Percentiles rank a stretch among this genome's conserved stretches.
Conservation (phyloP, 805 yeast genomes). For the Saccharomycodes ludwigii region DNA sequence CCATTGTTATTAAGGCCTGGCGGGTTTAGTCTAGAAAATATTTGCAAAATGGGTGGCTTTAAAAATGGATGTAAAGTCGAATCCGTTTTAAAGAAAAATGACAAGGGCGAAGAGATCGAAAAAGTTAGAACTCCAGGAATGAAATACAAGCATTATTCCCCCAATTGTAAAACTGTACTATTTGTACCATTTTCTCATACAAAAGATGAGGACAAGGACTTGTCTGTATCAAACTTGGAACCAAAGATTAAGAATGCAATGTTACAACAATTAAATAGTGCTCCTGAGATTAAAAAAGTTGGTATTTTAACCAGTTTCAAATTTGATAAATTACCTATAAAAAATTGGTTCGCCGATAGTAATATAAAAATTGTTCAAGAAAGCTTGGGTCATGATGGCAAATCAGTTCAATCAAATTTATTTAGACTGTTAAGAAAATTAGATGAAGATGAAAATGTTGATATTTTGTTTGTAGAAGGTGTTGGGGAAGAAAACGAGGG, state of each 20-base stretch:
- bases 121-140: constrained; percentile 90
- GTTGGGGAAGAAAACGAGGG: constrained; percentile 69
- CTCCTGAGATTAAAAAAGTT: constrained; percentile 22
- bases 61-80: constrained; percentile 61
- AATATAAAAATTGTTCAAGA: constrained; percentile 9
- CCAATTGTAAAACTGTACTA: constrained; percentile 68
- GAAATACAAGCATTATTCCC: constrained; percentile 95
- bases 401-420: constrained; percentile 60
- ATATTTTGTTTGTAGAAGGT: constrained; percentile 74
- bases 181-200: constrained; percentile 42
- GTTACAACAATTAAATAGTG: constrained; percentile 5
- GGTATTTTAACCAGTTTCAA: constrained; percentile 40
- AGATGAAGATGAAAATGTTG: constrained; percentile 51
- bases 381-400: constrained; percentile 30
- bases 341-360: too few relatives aligned
- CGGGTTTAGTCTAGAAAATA: constrained; percentile 67
- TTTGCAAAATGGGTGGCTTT: constrained; percentile 38
- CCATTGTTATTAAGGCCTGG: constrained; percentile 92
- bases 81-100: constrained; percentile 23
- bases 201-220: constrained; percentile 23
- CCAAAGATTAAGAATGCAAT: constrained; percentile 12
- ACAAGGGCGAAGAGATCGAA: constrained; percentile 43
- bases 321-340: constrained; percentile 3
- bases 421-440: constrained; percentile 64
- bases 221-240: constrained; percentile 18